Evolutionary conservation across 2,329 filamentous ascomycete genomes (phyloP).

Genomic region (Nigrograna mackinnonii): DNA sequence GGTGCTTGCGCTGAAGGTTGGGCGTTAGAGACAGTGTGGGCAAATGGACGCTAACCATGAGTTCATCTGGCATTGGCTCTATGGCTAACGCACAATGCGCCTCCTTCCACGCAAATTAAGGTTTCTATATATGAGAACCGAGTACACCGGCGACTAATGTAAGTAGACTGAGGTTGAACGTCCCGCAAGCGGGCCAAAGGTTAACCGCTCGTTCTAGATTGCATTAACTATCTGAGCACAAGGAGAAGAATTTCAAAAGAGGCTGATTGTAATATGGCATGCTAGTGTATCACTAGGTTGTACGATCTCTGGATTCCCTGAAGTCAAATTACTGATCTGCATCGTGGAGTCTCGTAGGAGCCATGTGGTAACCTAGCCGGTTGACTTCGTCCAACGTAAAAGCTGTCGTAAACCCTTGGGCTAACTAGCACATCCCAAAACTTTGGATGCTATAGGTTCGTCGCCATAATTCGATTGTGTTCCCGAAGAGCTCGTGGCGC

Average conservation of each 20-base stretch:
- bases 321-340: no score
- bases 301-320: no score
- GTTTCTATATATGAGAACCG: slow-evolving; percentile 14
- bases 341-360: no score
- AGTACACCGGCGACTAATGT: slow-evolving; percentile 18
- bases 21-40: slow-evolving; percentile 10
- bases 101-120: slow-evolving; percentile 10
- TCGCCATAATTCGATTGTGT: no score
- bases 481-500: no score
- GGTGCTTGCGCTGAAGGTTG: background rate
- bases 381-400: slow-evolving; percentile 19
- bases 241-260: slow-evolving; percentile 22
- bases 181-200: background rate
- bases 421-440: no score
- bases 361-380: slow-evolving; percentile 16
- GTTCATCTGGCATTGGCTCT: slow-evolving; percentile 2
- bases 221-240: slow-evolving; percentile 11
- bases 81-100: slow-evolving; percentile 17
- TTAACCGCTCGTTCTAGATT: slow-evolving; percentile 4
- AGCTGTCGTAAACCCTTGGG: no score
- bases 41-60: slow-evolving; percentile 5
- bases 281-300: no score
- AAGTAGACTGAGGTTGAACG: background rate
- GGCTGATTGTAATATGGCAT: slow-evolving; percentile 33
- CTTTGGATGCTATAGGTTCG: slow-evolving; percentile 19